Base-by-base conservation (phyloP, 306 rosid genomes). In the Geum urbanum region DNA sequence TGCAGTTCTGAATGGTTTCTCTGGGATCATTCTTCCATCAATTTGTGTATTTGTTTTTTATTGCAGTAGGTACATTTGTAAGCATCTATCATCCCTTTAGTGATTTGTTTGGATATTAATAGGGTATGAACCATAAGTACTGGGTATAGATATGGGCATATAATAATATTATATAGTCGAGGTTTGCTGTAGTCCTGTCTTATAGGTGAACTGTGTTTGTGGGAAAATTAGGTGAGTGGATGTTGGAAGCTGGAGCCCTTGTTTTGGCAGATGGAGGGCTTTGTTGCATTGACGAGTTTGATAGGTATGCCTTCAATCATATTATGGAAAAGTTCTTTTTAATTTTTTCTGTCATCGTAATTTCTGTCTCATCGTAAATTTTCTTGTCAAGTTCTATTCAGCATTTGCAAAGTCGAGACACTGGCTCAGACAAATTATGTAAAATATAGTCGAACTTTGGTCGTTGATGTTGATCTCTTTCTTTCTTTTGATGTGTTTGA, bases 201-300 rank as follows among this genome's bases (percentile, higher is more conserved):
- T 24, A 64, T 55, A 13, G 27, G 43, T 47, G 32, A 49, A 46
- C 39, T 66, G 40, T 27, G 62, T 50, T 71, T 74, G 44, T 64
- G 76, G 64, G 65, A 74, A 77, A 69, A 66, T 45, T 35, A 92
- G 98, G 98, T 11, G 97, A 92, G 84, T 90, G 98, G 97, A 85
- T 92, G 98, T 74, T 92, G 85, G 98, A 90, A 83, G 98, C 96
- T 72, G 97, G 98, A 52, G 98, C 98, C 60, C 98, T 92, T 79
- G 98, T 92, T 80, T 79, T 92, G 67, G 96, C 98, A 47, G 98
- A 90, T 80, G 98, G 98, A 73, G 97, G 98, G 57, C 77, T 92
- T 81, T 92, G 98, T 80, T 92, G 98, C 81, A 92, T 92, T 66
- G 98, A 92, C 45, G 98, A 92, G 85, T 91, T 92, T 77, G 97